Evolutionary conservation across 768 basidiomycete species (phyloP), one percentile per base, ranked within the genome.

Genomic region (Auricularia heimuer): DNA sequence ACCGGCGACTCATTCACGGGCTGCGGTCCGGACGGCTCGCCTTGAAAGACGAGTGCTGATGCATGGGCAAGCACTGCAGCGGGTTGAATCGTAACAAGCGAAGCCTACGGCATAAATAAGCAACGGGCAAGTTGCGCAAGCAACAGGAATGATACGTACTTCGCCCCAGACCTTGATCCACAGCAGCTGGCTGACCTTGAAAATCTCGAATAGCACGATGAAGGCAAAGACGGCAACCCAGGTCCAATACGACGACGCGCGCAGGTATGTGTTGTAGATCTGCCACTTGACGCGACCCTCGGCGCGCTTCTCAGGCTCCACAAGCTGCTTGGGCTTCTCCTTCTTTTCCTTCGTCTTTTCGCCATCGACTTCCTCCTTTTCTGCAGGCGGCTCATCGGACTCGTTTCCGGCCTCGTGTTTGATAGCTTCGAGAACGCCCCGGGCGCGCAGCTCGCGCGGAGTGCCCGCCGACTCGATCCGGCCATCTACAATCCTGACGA

Each of bases 401-500:
- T 71, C 69, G 7, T 72, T 68, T 12, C 39, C 39, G n/a, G 64
- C 37, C 7, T 65, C 64, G 72, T 72, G 65, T 75, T 74, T 29
- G 68, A 93, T 85, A 14, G 82, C 74, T 21, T 88, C 85, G 11
- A 93, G 76, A 1, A 86, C 71, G 7, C 89, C 89, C 54, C 77
- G 80, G 0, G 79, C 78, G 0, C 82, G 82, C 4, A 93, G 78
- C 4, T 90, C 88, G 54, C 81, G 79, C 10, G 89, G 77, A 0
- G 82, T 82, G 4, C 92, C 92, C 70, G 90, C 84, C 1, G 82
- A 81, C 69, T 92, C 90, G 62, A 92, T 85, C 14, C 90, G 84
- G 2, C 91, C 92, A 70, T 92, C 90, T 1, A 90, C 79, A 82
- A 93, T 87, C 35, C 89, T 84, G 6, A 92, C 80, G 2, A 93